Percentiles rank a stretch among this genome's conserved stretches.
Evolutionary conservation across 2,329 filamentous ascomycete genomes (phyloP).

Genomic region (Beauveria rudraprayagi): DNA sequence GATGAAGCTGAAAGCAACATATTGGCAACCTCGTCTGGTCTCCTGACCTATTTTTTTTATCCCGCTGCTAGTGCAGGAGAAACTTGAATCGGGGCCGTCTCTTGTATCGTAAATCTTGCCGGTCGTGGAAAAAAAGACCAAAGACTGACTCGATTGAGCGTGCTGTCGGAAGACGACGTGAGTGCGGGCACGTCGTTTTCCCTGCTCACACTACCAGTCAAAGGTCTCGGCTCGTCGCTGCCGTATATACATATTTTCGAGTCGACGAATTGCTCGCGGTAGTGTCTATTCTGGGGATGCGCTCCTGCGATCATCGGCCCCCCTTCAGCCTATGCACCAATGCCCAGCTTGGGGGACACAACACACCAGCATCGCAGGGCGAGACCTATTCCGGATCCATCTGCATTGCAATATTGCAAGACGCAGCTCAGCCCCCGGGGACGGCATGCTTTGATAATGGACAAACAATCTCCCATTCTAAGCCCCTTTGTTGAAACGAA

Average conservation of each 20-base stretch:
- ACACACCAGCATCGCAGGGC: not conserved
- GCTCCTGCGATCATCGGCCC: too few species aligned
- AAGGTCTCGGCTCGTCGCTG: not conserved
- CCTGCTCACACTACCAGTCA: not conserved
- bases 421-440: too few species aligned
- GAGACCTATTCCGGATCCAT: not conserved
- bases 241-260: not conserved
- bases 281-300: not conserved
- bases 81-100: not conserved
- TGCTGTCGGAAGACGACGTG: not conserved
- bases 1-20: not conserved
- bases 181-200: not conserved
- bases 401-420: too few species aligned
- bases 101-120: too few species aligned
- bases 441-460: too few species aligned
- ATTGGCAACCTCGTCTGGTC: not conserved
- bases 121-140: not conserved
- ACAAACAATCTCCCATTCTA: too few species aligned
- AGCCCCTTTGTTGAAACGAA: too few species aligned
- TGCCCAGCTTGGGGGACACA: not conserved
- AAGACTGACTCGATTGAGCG: not conserved
- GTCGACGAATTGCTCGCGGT: not conserved
- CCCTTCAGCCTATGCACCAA: too few species aligned
- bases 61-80: not conserved
- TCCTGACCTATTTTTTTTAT: too few species aligned